Evolutionary conservation across 75 land plant species (phyloP), one percentile per base, ranked within the genome.

Genomic region (Cunninghamia lanceolata): DNA sequence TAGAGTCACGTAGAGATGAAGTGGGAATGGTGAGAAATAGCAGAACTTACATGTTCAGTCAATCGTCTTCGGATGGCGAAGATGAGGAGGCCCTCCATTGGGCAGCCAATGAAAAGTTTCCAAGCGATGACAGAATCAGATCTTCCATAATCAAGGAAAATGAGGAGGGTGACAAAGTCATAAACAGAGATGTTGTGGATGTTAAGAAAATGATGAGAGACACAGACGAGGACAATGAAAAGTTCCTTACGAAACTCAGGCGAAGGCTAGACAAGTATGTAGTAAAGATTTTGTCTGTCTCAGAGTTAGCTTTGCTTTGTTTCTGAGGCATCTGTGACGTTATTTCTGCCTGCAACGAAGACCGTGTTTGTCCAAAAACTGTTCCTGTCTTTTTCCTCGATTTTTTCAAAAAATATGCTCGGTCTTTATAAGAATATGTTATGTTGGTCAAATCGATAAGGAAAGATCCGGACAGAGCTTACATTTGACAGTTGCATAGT

Each of bases 181-280:
- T 71, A 53, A 81, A 42, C 71, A 87, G 82, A 40, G 34, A 59
- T 53, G 85, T 89, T 40, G 84, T 89, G n/a, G 95, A 95, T 87
- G 93, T 94, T 8, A 92, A 95, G 50, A 91, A 91, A 46, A 84
- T 95, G 68, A 90, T 94, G 38, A 86, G 85, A 77, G 93, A 93
- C 45, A 89, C 90, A 30, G 97, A 95, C 35, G 66, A 91, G 66
- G 97, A 94, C 88, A 95, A 93, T 43, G 93, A 91, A 56, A 73
- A 83, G 68, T 87, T 95, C 50, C 86, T 93, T 40, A 83, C 76
- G 32, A 95, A 91, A 86, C 88, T 92, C 19, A 89, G 94, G 30
- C 70, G 87, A 19, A 82, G 96, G 11, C 89, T 95, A 0, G 93
- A 93, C 92, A 95, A 87, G 96, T 95, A 85, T 30, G 46, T 39